Evolutionary conservation across 2,329 filamentous ascomycete genomes (phyloP).

Genomic region (Grosmannia serpens): DNA sequence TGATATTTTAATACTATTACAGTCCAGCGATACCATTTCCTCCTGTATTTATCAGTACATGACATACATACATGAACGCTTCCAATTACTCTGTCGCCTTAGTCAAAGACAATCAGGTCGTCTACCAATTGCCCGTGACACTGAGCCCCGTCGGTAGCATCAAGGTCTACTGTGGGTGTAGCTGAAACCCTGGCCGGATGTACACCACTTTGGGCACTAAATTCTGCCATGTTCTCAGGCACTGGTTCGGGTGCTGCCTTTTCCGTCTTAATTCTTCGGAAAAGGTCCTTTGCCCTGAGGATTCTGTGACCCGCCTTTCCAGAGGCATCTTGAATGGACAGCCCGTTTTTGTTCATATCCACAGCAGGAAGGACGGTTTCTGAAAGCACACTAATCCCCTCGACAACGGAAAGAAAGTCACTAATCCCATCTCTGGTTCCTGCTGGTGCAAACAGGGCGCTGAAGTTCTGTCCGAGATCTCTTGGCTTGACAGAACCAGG

Average conservation of each 20-base stretch:
- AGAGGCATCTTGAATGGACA: too few species aligned
- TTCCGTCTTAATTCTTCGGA: not conserved
- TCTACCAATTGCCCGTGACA: not conserved
- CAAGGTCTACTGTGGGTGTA: not conserved
- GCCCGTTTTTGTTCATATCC: not conserved
- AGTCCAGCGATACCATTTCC: constrained; percentile 2
- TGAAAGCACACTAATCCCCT: not conserved
- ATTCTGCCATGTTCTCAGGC: not conserved
- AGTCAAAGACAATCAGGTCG: constrained; percentile 5
- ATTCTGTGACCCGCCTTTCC: not conserved
- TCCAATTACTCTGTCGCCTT: constrained; percentile 4
- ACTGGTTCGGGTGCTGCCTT: not conserved
- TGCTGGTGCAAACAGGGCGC: constrained; percentile 4
- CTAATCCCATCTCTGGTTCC: not conserved
- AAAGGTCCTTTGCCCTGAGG: not conserved
- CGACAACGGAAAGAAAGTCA: constrained; percentile 3
- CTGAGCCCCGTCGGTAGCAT: not conserved
- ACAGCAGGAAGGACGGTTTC: not conserved
- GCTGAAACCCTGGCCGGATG: not conserved
- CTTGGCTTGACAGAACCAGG: not conserved
- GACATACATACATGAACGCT: not conserved
- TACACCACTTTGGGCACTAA: not conserved
- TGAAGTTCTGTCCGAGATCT: constrained; percentile 7
- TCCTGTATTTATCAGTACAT: not conserved
- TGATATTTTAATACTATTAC: not conserved